Evolutionary conservation across 2,329 filamentous ascomycete species (phyloP), one percentile per base, ranked within the genome.

Genomic region (Cadophora luteo-olivacea): DNA sequence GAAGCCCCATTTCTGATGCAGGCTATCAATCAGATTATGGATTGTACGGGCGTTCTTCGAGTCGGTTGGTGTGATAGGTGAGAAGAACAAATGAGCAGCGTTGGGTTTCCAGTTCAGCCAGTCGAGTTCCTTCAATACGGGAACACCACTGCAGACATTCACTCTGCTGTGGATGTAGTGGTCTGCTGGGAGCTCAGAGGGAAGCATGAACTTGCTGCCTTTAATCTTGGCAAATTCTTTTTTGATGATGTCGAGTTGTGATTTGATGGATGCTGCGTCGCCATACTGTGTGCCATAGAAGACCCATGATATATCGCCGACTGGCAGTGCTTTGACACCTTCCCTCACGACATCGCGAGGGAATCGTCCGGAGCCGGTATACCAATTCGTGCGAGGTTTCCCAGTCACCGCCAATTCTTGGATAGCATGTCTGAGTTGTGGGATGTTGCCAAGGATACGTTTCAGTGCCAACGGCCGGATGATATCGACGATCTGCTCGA

Each of bases 41-140:
- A 87, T 85, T 0, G 84, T 84, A 7, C 79, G 81, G 1, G 79
- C 79, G 66, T 79, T 78, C 11, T 70, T 70, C 9, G 76, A 75
- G 22, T 72, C 70, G 11, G 79, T 80, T 4, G 77, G 77, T 22
- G 71, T 74, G 54, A 81, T 78, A n/a, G 79, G 79, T 8, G 75
- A 77, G 77, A 87, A 87, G 78, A 84, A 84, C 4, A 86, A 72
- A 69, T 86, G 84, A 0, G 80, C 80, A 1, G 82, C 84, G 71
- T 86, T 86, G 1, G 84, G 83, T 4, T 82, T 76, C 84, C 84
- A 87, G 75, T 85, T 83, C 2, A 83, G 75, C 81, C 81, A 84
- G 68, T 79, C 77, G 1, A 80, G 72, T 41, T 78, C 77, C 33
- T 68, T 69, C 24, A 78, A 68, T 19, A 72, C 73, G 1, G 77